Base-by-base conservation (phyloP, 176 grass and related monocot species). In the Themeda triandra region DNA sequence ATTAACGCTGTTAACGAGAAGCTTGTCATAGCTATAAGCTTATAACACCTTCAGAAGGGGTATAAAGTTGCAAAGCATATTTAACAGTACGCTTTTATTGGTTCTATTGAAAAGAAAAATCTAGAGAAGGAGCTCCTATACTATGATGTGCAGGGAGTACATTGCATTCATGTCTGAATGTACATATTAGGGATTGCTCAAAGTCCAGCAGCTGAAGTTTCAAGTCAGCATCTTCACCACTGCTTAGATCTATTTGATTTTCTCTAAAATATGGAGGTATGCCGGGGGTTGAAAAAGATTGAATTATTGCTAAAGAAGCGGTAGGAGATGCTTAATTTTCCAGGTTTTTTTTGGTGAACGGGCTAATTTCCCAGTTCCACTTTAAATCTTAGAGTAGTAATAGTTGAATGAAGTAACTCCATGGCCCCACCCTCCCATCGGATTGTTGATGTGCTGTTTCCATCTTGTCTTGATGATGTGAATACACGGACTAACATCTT, bases 231-330 rank as follows among this genome's bases (percentile, higher is more conserved):
- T 80, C 24, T 80, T 86, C 15, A 19, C 31, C 4, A 64, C 54
- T 36, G 41, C 67, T 73, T 64, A 31, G 6, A 73, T 80, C 10
- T 62, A 60, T 27, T 60, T 25, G 58, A 5, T 60, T 60, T 25
- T 60, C 58, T 53, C 69, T 66, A 30, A 99, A 32, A 36, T 54
- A 39, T 70, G 23, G 67, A 30, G 40, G 15, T 49, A 62, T 44
- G 31, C 31, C 36, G 80, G 23, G 30, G 30, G 79, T 67, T 81
- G 53, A 25, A 32, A 67, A 67, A 5, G 6, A 27, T 53, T 53
- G 48, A 73, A 28, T 39, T 37, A 36, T 25, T 71, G 35, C 30
- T 45, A 80, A 36, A 7, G 17, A 60, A 60, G 39, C 37, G 40
- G 15, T 13, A 72, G 29, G 49, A 54, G 30, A 73, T 54, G 32